Base-by-base conservation (phyloP, 179 eudicot genomes). In the Silene vulgaris region DNA sequence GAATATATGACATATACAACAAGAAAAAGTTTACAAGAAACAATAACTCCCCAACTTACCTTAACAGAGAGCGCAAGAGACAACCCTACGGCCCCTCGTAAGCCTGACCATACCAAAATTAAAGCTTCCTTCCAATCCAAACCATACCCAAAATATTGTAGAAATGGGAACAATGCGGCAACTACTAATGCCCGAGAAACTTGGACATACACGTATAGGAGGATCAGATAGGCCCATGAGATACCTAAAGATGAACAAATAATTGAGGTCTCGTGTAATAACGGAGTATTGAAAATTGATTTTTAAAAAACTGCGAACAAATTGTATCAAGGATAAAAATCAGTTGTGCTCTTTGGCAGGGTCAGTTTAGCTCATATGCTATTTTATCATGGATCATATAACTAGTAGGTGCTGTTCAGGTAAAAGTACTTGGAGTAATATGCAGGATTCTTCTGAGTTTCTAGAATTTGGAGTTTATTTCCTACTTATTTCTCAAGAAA, bases 41-140 rank as follows among this genome's bases (percentile, higher is more conserved):
- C 77, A 54, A 60, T 60, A 48, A 14, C 7, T 52, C 14, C 43
- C 68, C 3, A 78, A 86, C 88, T 82, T 89, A 78, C 98, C 94
- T 92, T 90, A 63, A 94, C 93, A 67, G 98, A 94, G 74, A 94
- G 85, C 13, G 98, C 85, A 74, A 94, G 98, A 17, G 97, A 83
- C 80, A 94, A 77, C 62, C 95, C 94, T 19, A 94, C 96, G 48
- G 98, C 98, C 73, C 98, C 98, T 35, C 98, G 88, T 70, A 94
- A 85, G 62, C 97, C 98, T 69, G 97, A 86, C 98, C 98, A 94
- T 52, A 85, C 71, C 65, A 94, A 87, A 76, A 94, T 85, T 63
- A 81, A 76, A 74, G 97, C 98, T 88, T 94, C 98, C 83, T 85
- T 94, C 98, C 96, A 94, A 63, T 94, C 92, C 88, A 94, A 78